These are phyloP conservation scores for Vigna trinervia DNA, from an alignment of 306 rosid species.

Conservation along the genomic window DNA sequence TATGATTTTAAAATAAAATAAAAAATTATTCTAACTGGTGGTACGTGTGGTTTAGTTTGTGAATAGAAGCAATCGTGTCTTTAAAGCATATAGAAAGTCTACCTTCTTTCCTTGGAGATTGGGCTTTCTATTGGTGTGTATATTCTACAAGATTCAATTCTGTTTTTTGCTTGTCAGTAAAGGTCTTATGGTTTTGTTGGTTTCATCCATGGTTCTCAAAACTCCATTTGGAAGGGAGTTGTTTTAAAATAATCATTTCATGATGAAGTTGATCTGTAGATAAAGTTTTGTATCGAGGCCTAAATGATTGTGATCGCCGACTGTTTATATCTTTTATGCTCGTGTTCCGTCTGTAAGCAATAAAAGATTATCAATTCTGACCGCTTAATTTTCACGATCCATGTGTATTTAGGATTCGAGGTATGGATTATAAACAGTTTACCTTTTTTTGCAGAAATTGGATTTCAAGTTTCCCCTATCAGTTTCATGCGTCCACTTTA, in stretches of 20 bases:
- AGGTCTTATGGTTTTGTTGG: conserved; percentile 14
- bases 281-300: not conserved
- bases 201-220: conserved; percentile 25
- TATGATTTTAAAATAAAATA: conserved; percentile 2
- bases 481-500: conserved; percentile 89
- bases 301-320: conserved; percentile 24
- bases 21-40: conserved; percentile 1
- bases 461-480: conserved; percentile 97
- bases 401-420: conserved; percentile 24
- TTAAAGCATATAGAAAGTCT: conserved; percentile 3
- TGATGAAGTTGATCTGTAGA: conserved; percentile 1
- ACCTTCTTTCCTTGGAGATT: not conserved
- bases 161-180: not conserved
- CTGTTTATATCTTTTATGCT: conserved; percentile 18
- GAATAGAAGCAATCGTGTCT: conserved; percentile 1
- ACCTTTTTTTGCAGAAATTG: conserved; percentile 69
- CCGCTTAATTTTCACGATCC: conserved; percentile 17
- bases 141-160: conserved; percentile 19
- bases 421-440: not conserved
- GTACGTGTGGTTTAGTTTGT: conserved; percentile 10
- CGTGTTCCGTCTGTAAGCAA: conserved; percentile 17
- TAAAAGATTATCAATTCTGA: conserved; percentile 22
- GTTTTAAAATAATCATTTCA: conserved; percentile 7
- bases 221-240: conserved; percentile 2
- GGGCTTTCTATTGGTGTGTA: conserved; percentile 4